These are phyloP conservation scores for Arthrobotrys musiformis DNA, from an alignment of 2,329 filamentous ascomycete genomes.

Conservation along the genomic window DNA sequence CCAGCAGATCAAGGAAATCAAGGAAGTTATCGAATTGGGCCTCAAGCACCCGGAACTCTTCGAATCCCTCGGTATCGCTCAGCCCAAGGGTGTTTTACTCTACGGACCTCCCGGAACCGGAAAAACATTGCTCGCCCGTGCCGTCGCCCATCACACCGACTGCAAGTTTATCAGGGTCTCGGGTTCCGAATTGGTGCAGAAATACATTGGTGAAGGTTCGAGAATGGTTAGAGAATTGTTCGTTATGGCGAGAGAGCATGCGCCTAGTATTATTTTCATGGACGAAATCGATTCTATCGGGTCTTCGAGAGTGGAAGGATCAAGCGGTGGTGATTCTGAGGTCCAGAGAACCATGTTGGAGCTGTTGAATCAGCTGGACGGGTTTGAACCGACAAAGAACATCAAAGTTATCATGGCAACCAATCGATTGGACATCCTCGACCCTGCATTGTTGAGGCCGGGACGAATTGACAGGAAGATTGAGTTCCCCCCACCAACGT, in stretches of 20 bases:
- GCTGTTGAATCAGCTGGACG: constrained; percentile 96
- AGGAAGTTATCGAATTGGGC: constrained; percentile 98
- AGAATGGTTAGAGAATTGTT: constrained; percentile 99
- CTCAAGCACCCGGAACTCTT: constrained; percentile 98
- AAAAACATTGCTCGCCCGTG: constrained; percentile 93
- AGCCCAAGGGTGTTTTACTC: constrained; percentile 95
- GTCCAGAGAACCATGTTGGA: constrained; percentile 99
- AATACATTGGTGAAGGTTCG: constrained; percentile 98
- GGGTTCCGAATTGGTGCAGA: constrained; percentile 95
- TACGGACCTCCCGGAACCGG: constrained; percentile 97
- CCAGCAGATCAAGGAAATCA: constrained; percentile 99
- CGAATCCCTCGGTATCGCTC: constrained; percentile 97
- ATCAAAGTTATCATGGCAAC: constrained; percentile 99
- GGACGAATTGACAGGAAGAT: constrained; percentile 98
- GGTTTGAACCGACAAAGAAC: constrained; percentile 99
- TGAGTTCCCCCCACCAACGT: constrained; percentile 94
- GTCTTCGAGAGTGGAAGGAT: constrained; percentile 94
- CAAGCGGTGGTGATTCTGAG: constrained; percentile 93
- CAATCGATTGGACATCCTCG: constrained; percentile 95
- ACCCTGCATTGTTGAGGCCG: constrained; percentile 92
- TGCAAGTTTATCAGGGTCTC: constrained; percentile 99
- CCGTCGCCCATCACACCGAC: constrained; percentile 97
- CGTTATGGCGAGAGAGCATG: constrained; percentile 98
- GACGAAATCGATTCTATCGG: constrained; percentile 99
- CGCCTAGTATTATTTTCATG: constrained; percentile 99